A percentile compares a stretch with the other conserved stretches of the same genome.
Evolutionary conservation across 169 alveolate genomes (phyloP).

Genomic region (Cryptosporidium baileyi): DNA sequence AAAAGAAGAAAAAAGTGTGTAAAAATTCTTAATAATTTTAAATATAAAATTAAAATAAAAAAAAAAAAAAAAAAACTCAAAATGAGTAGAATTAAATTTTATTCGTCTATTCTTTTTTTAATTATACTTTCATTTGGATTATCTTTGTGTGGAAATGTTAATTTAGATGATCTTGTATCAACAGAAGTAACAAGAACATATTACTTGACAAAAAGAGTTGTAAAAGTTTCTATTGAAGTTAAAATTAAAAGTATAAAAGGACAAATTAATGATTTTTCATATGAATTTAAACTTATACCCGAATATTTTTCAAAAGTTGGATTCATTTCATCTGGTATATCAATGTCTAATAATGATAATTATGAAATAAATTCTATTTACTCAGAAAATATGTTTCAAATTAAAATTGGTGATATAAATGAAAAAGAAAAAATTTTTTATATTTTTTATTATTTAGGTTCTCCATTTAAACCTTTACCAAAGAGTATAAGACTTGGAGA

Average conservation of each 20-base stretch:
- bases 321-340: slow-evolving; percentile 37
- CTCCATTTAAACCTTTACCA: slow-evolving; percentile 11
- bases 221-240: slow-evolving; percentile 10
- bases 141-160: too few species aligned
- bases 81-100: too few species aligned
- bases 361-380: background rate
- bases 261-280: background rate
- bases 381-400: background rate
- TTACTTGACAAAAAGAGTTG: slow-evolving; percentile 60
- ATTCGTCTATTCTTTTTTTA: too few species aligned
- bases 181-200: slow-evolving; percentile 53
- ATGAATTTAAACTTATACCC: background rate
- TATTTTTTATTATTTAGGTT: slow-evolving; percentile 38
- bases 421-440: slow-evolving; percentile 1
- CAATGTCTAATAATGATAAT: background rate
- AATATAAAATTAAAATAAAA: too few species aligned
- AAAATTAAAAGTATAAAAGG: slow-evolving; percentile 15
- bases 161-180: background rate
- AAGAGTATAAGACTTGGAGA: slow-evolving; percentile 38
- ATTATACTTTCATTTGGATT: too few species aligned
- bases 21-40: too few species aligned
- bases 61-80: too few species aligned
- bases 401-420: background rate
- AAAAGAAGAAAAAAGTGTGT: too few species aligned
- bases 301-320: slow-evolving; percentile 14